Evolutionary conservation across 192 early-diverging fungal genomes (phyloP).

Genomic region (Backusella circina): DNA sequence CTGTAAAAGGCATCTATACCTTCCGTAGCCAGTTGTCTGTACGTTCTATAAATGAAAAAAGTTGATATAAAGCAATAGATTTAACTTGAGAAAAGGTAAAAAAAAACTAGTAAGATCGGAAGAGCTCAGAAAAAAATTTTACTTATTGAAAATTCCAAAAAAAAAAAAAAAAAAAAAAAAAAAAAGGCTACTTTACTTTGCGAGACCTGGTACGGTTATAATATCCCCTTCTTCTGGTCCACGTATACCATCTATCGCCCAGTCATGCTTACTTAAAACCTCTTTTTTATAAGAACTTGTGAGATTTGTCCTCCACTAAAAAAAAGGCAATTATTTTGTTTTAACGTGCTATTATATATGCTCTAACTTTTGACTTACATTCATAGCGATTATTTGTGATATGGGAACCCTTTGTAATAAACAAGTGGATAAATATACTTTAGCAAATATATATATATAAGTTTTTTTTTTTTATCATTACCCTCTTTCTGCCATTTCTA

Average conservation of each 20-base stretch:
- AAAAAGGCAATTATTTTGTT: conserved; percentile 25
- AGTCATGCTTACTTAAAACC: conserved; percentile 33
- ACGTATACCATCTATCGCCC: conserved; percentile 41
- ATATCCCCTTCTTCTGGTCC: conserved; percentile 61
- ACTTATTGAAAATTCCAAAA: too few relatives aligned
- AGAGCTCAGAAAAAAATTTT: too few relatives aligned
- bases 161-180: too few relatives aligned
- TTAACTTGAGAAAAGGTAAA: too few relatives aligned
- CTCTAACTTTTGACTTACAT: background rate
- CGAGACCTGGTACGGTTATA: conserved; percentile 50
- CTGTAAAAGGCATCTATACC: conserved; percentile 67
- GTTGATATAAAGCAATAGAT: too few relatives aligned
- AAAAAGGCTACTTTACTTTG: conserved; percentile 28
- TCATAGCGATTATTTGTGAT: too few relatives aligned
- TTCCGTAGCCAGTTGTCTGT: conserved; percentile 49
- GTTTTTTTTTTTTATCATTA: conserved; percentile 18
- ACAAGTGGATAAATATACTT: background rate
- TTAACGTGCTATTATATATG: too few relatives aligned
- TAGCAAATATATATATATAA: background rate
- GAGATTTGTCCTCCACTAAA: conserved; percentile 5
- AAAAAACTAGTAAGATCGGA: too few relatives aligned
- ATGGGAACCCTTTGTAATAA: too few relatives aligned
- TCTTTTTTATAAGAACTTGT: conserved; percentile 20
- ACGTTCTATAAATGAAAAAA: conserved; percentile 47
- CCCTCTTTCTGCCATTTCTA: conserved; percentile 64